Evolutionary conservation across 805 yeast genomes (phyloP), one percentile per base, ranked within the genome.

Genomic region (Metschnikowia lunata): DNA sequence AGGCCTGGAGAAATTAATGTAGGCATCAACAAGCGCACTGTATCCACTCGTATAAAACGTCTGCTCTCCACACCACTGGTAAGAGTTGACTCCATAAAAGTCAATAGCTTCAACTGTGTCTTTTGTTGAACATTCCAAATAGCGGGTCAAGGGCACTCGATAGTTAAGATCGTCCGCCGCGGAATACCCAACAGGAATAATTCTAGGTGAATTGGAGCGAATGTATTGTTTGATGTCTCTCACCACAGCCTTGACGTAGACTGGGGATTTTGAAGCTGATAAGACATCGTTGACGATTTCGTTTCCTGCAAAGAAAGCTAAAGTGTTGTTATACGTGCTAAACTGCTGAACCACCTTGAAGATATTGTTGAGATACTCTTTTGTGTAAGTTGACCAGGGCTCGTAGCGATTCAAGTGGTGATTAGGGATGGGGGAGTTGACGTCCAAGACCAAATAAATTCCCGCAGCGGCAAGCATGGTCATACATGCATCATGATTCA

Each of bases 241-340:
- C 6, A 88, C 71, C 27, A 90, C 74, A 0, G 87, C 89, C 56
- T 88, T 88, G 35, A 91, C 71, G 59, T 80, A 91, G 2, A 74
- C 70, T 1, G 97, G 95, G 0, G 97, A 82, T 37, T 56, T 51
- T 11, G 69, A 71, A 0, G 90, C 80, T 2, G 96, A 88, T 34
- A 74, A 67, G 45, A 74, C 76, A 59, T 90, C 97, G 62, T 91
- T 90, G 40, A 91, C 71, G 40, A 91, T 74, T 62, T 91, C 98
- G 66, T 89, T 89, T 1, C 97, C 97, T 4, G 96, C 95, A 66
- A 90, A 88, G 62, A 82, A 88, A 0, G 88, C 97, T 43, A 91
- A 71, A 0, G 97, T 89, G 63, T 91, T 91, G 65, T 89, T 87
- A 65, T 87, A 91, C 14, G 77, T 72, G 4, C 95, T 73, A 60